Evolutionary conservation across 2,329 filamentous ascomycete genomes (phyloP).

Genomic region (Ophiosphaerella korrae): DNA sequence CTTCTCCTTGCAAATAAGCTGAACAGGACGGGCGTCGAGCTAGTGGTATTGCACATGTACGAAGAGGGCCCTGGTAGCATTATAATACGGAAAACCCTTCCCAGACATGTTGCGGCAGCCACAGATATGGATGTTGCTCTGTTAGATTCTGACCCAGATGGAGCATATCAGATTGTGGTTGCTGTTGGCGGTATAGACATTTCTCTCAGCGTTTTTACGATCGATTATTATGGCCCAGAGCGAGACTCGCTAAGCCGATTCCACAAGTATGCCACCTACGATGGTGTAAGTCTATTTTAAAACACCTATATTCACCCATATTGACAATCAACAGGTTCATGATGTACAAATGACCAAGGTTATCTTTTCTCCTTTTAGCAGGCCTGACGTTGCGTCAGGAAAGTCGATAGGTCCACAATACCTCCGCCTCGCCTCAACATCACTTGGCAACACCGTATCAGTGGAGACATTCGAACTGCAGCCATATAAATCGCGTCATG

Average conservation of each 20-base stretch:
- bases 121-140: slow-evolving; percentile 78
- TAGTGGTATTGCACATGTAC: slow-evolving; percentile 64
- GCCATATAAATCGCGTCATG: slow-evolving; percentile 64
- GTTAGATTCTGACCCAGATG: slow-evolving; percentile 63
- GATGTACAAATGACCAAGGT: slow-evolving; percentile 65
- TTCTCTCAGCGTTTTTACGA: slow-evolving; percentile 76
- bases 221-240: slow-evolving; percentile 67
- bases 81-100: slow-evolving; percentile 63
- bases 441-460: slow-evolving; percentile 77
- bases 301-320: neutral
- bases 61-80: slow-evolving; percentile 59
- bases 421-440: slow-evolving; percentile 80
- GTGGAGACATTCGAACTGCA: slow-evolving; percentile 78
- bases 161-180: slow-evolving; percentile 76
- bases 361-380: slow-evolving; percentile 53
- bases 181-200: slow-evolving; percentile 81
- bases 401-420: slow-evolving; percentile 57
- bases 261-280: slow-evolving; percentile 57
- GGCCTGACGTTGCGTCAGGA: slow-evolving; percentile 31
- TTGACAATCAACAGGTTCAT: slow-evolving; percentile 36
- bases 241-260: slow-evolving; percentile 55
- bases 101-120: slow-evolving; percentile 72
- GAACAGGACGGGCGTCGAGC: slow-evolving; percentile 60
- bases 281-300: slow-evolving; percentile 51
- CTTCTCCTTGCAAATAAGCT: slow-evolving; percentile 63